A percentile compares a stretch with the other conserved stretches of the same genome.
Evolutionary conservation across 768 basidiomycete genomes (phyloP).

Genomic region (Lyophyllum shimeji): DNA sequence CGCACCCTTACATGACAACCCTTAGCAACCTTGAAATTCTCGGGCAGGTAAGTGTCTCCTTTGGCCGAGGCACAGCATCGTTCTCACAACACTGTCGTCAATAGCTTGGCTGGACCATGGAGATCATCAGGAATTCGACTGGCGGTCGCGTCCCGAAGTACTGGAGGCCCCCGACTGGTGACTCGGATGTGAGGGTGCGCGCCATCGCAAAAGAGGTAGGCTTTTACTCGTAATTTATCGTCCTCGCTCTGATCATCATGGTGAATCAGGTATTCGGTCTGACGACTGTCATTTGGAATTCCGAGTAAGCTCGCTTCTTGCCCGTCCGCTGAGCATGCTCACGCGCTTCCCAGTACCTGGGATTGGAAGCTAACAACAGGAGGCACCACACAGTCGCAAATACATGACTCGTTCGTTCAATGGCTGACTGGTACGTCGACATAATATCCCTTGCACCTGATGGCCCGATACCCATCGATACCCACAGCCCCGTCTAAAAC

Average conservation of each 20-base stretch:
- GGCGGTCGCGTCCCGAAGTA: constrained; percentile 68
- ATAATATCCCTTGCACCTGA: neutral
- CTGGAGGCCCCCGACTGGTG: constrained; percentile 91
- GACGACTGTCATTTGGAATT: constrained; percentile 87
- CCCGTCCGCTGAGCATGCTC: neutral
- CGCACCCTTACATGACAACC: constrained; percentile 81
- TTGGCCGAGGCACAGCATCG: neutral
- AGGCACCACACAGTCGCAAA: constrained; percentile 42
- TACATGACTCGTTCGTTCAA: constrained; percentile 49
- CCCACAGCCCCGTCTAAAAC: constrained; percentile 53
- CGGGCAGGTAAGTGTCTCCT: constrained; percentile 46
- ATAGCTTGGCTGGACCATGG: constrained; percentile 77
- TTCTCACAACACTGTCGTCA: neutral
- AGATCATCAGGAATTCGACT: constrained; percentile 76
- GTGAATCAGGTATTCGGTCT: constrained; percentile 63
- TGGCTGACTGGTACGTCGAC: constrained; percentile 47
- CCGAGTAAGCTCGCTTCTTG: constrained; percentile 55
- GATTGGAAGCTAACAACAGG: constrained; percentile 69
- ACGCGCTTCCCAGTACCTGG: constrained; percentile 48
- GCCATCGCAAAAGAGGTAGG: constrained; percentile 80
- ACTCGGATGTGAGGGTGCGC: constrained; percentile 79
- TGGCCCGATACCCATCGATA: neutral
- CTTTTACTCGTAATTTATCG: neutral
- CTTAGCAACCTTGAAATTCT: constrained; percentile 67
- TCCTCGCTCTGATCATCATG: neutral